Percentiles rank a stretch among this genome's conserved stretches.
phyloP scores from a whole-genome alignment of 805 yeast genomes.

The Metschnikowia arizonensis region DNA sequence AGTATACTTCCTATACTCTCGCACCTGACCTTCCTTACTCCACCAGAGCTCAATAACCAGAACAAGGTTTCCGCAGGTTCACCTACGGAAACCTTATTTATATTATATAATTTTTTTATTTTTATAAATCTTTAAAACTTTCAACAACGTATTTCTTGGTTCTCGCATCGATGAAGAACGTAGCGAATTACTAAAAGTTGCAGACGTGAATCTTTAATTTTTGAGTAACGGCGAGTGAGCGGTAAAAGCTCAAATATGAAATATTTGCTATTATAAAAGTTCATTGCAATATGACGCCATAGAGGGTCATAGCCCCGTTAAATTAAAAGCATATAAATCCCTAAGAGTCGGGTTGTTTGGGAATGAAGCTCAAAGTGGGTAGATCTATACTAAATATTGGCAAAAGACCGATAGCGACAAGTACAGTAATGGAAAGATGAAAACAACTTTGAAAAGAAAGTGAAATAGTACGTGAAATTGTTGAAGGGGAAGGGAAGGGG shows the following conservation, averaged over 20 bases:
- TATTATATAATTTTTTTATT: too few species aligned
- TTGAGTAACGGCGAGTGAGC: not conserved
- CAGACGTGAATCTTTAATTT: not conserved
- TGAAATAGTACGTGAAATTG: not conserved
- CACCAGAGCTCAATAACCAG: too few species aligned
- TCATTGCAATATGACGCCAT: not conserved
- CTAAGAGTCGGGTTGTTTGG: constrained; percentile 38
- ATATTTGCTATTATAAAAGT: not conserved
- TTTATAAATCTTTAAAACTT: too few species aligned
- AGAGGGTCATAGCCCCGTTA: too few species aligned
- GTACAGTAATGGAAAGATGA: too few species aligned
- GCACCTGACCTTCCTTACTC: too few species aligned
- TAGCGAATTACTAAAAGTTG: not conserved
- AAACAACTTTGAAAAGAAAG: too few species aligned
- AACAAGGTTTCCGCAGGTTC: too few species aligned
- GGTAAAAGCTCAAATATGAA: not conserved
- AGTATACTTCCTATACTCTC: too few species aligned
- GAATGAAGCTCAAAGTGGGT: constrained; percentile 40
- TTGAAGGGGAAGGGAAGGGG: constrained; percentile 41
- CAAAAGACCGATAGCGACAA: constrained; percentile 22
- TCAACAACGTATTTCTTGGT: not conserved
- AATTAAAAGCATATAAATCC: constrained; percentile 23
- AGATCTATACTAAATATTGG: constrained; percentile 42
- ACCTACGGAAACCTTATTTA: too few species aligned
- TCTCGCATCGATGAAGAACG: not conserved